These are phyloP conservation scores for Chlorella sp. DNA, from an alignment of 139 green algal species.

Conservation along the genomic window DNA sequence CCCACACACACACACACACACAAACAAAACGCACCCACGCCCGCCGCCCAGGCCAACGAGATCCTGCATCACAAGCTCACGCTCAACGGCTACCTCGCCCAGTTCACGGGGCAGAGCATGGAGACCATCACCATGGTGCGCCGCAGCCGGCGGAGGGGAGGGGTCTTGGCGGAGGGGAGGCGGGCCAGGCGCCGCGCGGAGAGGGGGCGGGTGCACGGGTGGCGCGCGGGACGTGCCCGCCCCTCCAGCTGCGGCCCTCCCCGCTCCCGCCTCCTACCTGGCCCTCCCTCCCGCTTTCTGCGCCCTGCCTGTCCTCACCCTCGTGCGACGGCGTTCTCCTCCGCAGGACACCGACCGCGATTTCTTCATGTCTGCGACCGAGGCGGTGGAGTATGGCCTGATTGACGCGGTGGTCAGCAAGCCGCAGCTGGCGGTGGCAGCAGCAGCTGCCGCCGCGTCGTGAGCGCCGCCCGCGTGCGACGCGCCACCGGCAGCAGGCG, in stretches of 20 bases:
- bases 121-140: constrained; percentile 92
- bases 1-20: background rate
- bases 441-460: constrained; percentile 5
- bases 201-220: too few relatives aligned
- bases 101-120: constrained; percentile 96
- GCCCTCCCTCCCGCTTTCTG: too few relatives aligned
- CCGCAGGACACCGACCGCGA: constrained; percentile 98
- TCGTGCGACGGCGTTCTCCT: too few relatives aligned
- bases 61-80: constrained; percentile 99
- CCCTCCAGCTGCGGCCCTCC: too few relatives aligned
- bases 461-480: too few relatives aligned
- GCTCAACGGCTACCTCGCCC: constrained; percentile 96
- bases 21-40: background rate
- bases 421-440: constrained; percentile 54
- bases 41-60: constrained; percentile 90
- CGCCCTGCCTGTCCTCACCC: too few relatives aligned
- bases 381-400: constrained; percentile 98
- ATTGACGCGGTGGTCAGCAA: constrained; percentile 87
- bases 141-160: too few relatives aligned
- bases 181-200: too few relatives aligned
- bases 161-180: too few relatives aligned
- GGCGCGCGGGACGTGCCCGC: too few relatives aligned
- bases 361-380: constrained; percentile 97
- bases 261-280: too few relatives aligned
- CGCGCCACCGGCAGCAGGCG: too few relatives aligned